phyloP scores from a whole-genome alignment of 1,139 yeast genomes.

The Hansenula sp. region DNA sequence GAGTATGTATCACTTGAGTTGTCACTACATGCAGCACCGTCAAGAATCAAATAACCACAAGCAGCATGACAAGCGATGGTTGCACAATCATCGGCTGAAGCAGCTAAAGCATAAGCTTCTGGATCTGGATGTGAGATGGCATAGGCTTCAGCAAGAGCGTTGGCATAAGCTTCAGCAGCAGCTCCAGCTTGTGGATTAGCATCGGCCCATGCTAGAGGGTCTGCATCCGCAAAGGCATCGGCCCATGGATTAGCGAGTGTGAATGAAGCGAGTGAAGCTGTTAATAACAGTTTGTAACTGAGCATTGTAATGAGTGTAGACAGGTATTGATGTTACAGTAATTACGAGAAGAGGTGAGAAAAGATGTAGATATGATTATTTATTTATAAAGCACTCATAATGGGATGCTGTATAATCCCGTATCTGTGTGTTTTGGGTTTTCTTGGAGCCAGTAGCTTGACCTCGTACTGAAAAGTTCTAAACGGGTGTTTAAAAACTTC shows the following conservation, averaged over 20 bases:
- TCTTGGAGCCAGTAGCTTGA: background rate
- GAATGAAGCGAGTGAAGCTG: background rate
- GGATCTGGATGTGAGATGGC: slow-evolving; percentile 24
- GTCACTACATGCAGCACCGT: slow-evolving; percentile 21
- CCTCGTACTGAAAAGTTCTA: background rate
- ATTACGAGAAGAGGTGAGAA: background rate
- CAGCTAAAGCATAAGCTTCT: slow-evolving; percentile 22
- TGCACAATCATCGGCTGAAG: slow-evolving; percentile 23
- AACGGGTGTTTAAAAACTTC: background rate
- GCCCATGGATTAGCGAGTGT: slow-evolving; percentile 4
- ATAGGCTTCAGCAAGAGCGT: slow-evolving; percentile 18
- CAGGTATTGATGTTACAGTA: background rate
- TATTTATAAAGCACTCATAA: background rate
- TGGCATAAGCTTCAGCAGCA: slow-evolving; percentile 19
- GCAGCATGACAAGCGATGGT: slow-evolving; percentile 25
- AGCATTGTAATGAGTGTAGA: background rate
- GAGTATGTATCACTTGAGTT: slow-evolving; percentile 17
- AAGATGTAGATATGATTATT: background rate
- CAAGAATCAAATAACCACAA: slow-evolving; percentile 25
- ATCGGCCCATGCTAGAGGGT: slow-evolving; percentile 18
- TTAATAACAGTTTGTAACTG: background rate
- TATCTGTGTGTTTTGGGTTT: background rate
- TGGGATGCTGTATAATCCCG: too few relatives aligned
- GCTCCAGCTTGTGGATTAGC: slow-evolving; percentile 18
- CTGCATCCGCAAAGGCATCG: slow-evolving; percentile 7